A percentile compares a stretch with the other conserved stretches of the same genome.
phyloP scores from a whole-genome alignment of 2,329 filamentous ascomycete genomes.

The Blastomyces silverae region DNA sequence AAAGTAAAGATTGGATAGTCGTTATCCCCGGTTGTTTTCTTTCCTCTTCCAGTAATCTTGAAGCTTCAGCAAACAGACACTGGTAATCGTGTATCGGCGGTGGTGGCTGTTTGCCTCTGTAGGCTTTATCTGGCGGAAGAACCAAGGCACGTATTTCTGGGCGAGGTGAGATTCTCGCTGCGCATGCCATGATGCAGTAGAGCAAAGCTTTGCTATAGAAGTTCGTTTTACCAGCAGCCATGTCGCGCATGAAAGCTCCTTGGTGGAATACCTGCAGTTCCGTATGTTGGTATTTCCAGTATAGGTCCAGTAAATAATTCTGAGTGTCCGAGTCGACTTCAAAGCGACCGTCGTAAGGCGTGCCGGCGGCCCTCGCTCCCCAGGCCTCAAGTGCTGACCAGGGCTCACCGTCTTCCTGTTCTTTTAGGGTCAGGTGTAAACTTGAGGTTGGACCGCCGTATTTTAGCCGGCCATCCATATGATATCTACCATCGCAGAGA shows the following conservation, averaged over 20 bases:
- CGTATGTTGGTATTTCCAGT: slow-evolving; percentile 18
- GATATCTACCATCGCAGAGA: slow-evolving; percentile 16
- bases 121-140: slow-evolving; percentile 14
- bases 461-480: slow-evolving; percentile 11
- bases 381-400: slow-evolving; percentile 13
- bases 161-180: slow-evolving; percentile 17
- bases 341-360: slow-evolving; percentile 2
- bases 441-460: slow-evolving; percentile 16
- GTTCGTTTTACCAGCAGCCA: slow-evolving; percentile 15
- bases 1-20: slow-evolving; percentile 19
- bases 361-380: slow-evolving; percentile 10
- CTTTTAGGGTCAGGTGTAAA: slow-evolving; percentile 14
- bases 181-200: slow-evolving; percentile 20
- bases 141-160: slow-evolving; percentile 19
- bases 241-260: slow-evolving; percentile 14
- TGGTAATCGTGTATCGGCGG: slow-evolving; percentile 13
- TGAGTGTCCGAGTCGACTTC: slow-evolving; percentile 15
- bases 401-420: slow-evolving; percentile 8
- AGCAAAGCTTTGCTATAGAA: slow-evolving; percentile 20
- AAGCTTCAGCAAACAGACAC: slow-evolving; percentile 18
- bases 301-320: slow-evolving; percentile 16
- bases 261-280: slow-evolving; percentile 16
- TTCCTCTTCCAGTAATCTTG: slow-evolving; percentile 18
- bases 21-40: slow-evolving; percentile 20
- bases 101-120: background rate